Conservation (phyloP, 1,284 basidiomycete species). For the Naganishia albida region DNA sequence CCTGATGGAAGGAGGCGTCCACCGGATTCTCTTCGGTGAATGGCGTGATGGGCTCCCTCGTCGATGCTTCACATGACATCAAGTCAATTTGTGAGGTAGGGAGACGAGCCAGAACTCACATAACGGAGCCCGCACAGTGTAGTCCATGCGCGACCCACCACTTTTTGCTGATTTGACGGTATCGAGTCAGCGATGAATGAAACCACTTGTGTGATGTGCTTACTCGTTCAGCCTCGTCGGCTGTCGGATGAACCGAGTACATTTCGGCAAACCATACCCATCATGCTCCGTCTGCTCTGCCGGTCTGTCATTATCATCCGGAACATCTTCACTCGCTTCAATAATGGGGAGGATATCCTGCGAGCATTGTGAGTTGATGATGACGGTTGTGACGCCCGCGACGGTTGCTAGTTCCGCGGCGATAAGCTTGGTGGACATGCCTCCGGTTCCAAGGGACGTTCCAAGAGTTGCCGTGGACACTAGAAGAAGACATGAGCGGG, state of each 20-base stretch:
- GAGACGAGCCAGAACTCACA: constrained; percentile 50
- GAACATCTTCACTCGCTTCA: constrained; percentile 51
- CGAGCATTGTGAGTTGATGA: constrained; percentile 79
- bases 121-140: constrained; percentile 78
- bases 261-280: constrained; percentile 56
- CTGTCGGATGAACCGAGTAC: constrained; percentile 84
- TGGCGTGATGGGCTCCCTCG: constrained; percentile 80
- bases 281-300: constrained; percentile 39
- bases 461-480: constrained; percentile 90
- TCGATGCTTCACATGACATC: constrained; percentile 57
- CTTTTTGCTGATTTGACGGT: constrained; percentile 62
- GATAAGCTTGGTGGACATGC: constrained; percentile 99
- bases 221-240: constrained; percentile 72
- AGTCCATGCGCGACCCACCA: constrained; percentile 95
- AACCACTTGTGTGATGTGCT: constrained; percentile 32
- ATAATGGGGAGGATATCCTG: constrained; percentile 79
- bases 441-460: constrained; percentile 90
- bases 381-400: constrained; percentile 92
- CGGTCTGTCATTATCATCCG: constrained; percentile 36
- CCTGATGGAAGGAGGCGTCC: constrained; percentile 88
- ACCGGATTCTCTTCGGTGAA: constrained; percentile 80
- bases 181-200: background rate
- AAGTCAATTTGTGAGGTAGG: background rate
- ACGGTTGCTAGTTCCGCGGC: constrained; percentile 96
- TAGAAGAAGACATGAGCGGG: too few species aligned